These are phyloP conservation scores for Litsea cubeba DNA, from an alignment of 164 flowering plant species.

Conservation along the genomic window DNA sequence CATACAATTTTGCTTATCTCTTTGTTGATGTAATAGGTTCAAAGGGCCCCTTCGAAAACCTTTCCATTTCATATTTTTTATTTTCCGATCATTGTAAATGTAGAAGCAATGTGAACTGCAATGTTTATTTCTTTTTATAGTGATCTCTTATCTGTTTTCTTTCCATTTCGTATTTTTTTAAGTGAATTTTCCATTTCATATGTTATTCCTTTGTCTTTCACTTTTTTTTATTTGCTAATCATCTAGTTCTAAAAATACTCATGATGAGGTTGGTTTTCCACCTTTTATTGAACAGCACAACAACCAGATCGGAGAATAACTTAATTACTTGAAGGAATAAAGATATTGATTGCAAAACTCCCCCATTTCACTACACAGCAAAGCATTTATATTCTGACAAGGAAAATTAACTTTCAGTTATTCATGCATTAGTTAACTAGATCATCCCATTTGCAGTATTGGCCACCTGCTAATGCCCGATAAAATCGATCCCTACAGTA, in stretches of 20 bases:
- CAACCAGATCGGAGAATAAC: background rate
- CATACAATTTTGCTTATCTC: background rate
- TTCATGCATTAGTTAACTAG: constrained; percentile 40
- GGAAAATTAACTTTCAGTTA: constrained; percentile 1
- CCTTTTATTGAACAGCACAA: background rate
- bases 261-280: background rate
- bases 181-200: background rate
- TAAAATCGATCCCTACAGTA: constrained; percentile 92
- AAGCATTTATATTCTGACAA: constrained; percentile 4
- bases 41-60: background rate
- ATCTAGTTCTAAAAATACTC: background rate
- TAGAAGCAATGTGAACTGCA: background rate
- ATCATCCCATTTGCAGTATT: constrained; percentile 98
- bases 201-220: background rate
- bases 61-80: background rate
- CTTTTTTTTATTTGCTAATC: too few species aligned
- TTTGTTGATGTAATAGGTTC: background rate
- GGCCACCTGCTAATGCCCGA: constrained; percentile 96
- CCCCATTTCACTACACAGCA: constrained; percentile 7
- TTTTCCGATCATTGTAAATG: background rate
- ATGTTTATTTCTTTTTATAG: background rate
- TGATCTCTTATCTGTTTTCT: background rate
- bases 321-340: background rate
- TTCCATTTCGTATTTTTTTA: too few species aligned
- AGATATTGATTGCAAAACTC: constrained; percentile 1